Base-by-base conservation (phyloP, 169 alveolate genomes). In the Theileria luwenshuni region DNA sequence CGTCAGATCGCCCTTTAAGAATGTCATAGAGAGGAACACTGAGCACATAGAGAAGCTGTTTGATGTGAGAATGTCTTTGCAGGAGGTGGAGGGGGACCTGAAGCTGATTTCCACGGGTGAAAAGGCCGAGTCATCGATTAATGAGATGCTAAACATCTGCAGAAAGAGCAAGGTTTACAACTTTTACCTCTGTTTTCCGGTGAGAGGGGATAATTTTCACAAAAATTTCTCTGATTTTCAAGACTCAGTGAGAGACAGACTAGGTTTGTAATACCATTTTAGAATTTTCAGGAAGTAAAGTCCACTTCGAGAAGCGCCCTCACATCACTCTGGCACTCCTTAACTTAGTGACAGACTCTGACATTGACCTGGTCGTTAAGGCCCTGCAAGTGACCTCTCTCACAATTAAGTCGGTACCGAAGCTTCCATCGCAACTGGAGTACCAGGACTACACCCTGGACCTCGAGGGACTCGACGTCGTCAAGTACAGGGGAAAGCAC, bases 141-240 rank as follows among this genome's bases (percentile, higher is more conserved):
- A 28, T 21, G 84, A 81, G 27, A 67, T 74, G 65, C 68, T 81
- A 13, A 65, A 81, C 52, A 45, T 59, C 28, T 81, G 89, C 70
- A 43, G 83, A 8, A 74, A 41, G 33, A 81, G 89, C 72, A 45
- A 54, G 1, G 80, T 81, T 1, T 81, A 81, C 84, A 81, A 81
- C 69, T 81, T 47, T 61, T 81, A 81, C 32, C 62, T 81, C 32
- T 81, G 89, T 51, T 60, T 81, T 47, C 89, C 89, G 7, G 89
- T 81, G 2, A 51, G 83, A 33, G 89, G 89, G 10, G 65, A 52
- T 10, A 69, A 43, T 30, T 81, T 81, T 65, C 83, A 81, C 56
- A 41, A 27, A 5, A 48, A 23, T 0, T 69, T 81, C 33, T 63
- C 43, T 41, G 75, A 81, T 28, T 51, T 81, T 61, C 54, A 81